Base-by-base conservation (phyloP, 768 basidiomycete genomes). In the Hypholoma fasciculare region DNA sequence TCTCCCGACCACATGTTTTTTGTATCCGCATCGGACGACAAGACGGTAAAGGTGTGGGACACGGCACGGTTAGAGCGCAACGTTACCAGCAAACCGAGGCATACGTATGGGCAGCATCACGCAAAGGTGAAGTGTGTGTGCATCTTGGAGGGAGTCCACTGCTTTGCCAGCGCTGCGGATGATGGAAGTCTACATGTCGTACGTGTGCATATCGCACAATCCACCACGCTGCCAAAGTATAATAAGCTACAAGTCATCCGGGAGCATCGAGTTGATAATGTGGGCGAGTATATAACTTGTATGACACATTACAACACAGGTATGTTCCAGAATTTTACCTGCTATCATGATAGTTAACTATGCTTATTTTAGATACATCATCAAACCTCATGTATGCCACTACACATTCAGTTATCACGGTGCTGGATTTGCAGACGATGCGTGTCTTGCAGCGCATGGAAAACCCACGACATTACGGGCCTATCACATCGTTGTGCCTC, bases 1-100 rank as follows among this genome's bases (percentile, higher is more conserved):
- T 88, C 96, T 1, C 96, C 96, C 2, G 97, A 98, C 66, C 94
- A 97, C 65, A 75, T 88, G 69, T 99, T 97, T 78, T 98, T 99
- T 63, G 87, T 96, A 3, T 93, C 96, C 0, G 87, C 91, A 38
- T 96, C 94, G 0, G 88, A 98, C 61, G 96, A 98, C 72, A 92
- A 92, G 76, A 95, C 92, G 0, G 87, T 96, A 67, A 96, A 94
- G 70, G 81, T 92, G 42, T 97, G 94, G 94, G 90, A 94, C 62
- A 90, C 94, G 1, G 90, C 92, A 7, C 80, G 94, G n/a, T 78
- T 98, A 46, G 96, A 98, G 68, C 82, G 96, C 56, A 98, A 65
- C 30, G 65, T 65, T 39, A 65, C 65, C 13, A 65, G 65, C 39
- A 65, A 65, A 65, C 86, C 85, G 54, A 70, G 89, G 61, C 82